Base-by-base conservation (phyloP, 2,329 filamentous ascomycete species). In the Camillea tinctor region DNA sequence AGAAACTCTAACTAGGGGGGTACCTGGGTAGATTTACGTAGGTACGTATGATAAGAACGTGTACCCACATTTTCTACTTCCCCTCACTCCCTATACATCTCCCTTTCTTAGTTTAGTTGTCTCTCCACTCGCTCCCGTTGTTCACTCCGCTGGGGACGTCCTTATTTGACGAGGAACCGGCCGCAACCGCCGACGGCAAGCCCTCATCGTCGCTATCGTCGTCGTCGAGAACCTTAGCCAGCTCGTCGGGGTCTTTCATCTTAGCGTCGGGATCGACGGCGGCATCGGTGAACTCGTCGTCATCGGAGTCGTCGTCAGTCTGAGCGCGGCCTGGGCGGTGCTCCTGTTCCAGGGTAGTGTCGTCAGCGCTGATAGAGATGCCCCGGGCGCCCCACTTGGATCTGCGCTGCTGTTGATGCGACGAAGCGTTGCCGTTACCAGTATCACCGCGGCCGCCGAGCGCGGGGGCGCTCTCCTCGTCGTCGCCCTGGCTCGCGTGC, bases 331-430 rank as follows among this genome's bases (percentile, higher is more conserved):
- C 72, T 55, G 72, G 69, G 2, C n/a, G 36, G 2, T 44, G 36
- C 50, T 81, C 79, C 30, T 77, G 76, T 57, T 86, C 81, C 49
- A 77, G 73, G 3, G 86, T 80, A 1, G 81, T 82, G 21, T 89
- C 87, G 65, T 89, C 87, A 30, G 87, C 87, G 64, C 84, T 87
- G 66, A 89, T 81, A 1, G 85, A 88, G 68, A 89, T 89, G 57
- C 87, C 87, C 23, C 87, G 79, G 3, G 82, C 76, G 13, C 87
- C 86, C 87, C 87, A 89, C 67, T 84, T 86, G 49, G 81, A 81
- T 62, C 82, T 73, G 49, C 75, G 60, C 69, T 44, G 36, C n/a
- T 44, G 36, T 44, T 44, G 36, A 11, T 71, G 40, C 64, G 61
- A 57, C 68, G 69, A 65, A 4, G 70, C 64, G 48, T 71, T 64